Conservation (phyloP, 2,329 filamentous ascomycete genomes). For the Cladosporium cucumerinum region DNA sequence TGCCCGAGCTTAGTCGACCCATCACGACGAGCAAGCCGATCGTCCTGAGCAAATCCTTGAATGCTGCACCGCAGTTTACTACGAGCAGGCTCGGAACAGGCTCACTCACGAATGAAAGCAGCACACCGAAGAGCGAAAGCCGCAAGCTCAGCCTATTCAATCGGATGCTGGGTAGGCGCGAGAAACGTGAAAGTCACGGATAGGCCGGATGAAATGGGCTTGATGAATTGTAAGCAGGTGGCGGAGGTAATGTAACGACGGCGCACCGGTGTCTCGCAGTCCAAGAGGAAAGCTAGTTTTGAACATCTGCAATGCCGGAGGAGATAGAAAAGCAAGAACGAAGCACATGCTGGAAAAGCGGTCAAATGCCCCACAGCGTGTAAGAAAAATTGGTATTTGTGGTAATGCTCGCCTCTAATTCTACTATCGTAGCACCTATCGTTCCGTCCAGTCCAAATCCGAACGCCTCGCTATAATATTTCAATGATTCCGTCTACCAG, state of each 20-base stretch:
- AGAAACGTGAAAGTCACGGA: constrained; percentile 20
- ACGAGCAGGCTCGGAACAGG: background rate
- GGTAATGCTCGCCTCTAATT: background rate
- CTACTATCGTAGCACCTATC: background rate
- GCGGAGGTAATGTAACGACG: constrained; percentile 12
- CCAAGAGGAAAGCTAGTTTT: background rate
- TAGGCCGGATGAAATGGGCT: background rate
- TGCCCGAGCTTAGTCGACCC: constrained; percentile 26
- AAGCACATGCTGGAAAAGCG: background rate
- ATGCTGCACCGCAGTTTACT: background rate
- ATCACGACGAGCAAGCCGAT: constrained; percentile 10
- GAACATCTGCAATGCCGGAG: background rate
- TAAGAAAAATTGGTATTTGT: background rate
- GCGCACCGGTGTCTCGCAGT: background rate
- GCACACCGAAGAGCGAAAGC: background rate
- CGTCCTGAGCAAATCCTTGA: background rate
- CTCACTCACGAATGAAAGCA: background rate
- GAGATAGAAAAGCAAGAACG: background rate
- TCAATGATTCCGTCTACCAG: background rate
- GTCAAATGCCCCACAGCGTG: background rate
- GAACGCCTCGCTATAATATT: constrained; percentile 12
- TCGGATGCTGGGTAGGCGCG: constrained; percentile 32
- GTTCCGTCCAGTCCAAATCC: background rate
- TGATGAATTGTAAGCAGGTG: background rate
- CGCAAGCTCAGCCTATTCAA: constrained; percentile 35